These are phyloP conservation scores for Paralagenidium karlingii DNA, from an alignment of 352 stramenopile genomes.

Conservation along the genomic window DNA sequence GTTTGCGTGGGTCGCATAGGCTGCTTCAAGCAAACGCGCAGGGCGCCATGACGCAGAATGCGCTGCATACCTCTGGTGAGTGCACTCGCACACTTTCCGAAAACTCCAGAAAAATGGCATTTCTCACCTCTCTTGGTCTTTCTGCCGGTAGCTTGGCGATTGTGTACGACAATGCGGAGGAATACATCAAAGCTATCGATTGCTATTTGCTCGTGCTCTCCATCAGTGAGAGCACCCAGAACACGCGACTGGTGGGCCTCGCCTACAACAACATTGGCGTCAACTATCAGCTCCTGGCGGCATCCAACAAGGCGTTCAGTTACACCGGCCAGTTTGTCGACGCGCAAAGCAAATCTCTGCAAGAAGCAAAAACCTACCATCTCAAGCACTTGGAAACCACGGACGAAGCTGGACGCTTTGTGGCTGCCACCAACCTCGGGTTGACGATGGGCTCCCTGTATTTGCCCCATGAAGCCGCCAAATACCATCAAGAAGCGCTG, in stretches of 20 bases:
- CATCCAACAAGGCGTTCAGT: slow-evolving; percentile 39
- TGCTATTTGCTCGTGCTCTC: slow-evolving; percentile 77
- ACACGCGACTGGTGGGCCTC: slow-evolving; percentile 59
- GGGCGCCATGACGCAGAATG: slow-evolving; percentile 74
- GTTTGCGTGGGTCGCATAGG: slow-evolving; percentile 8
- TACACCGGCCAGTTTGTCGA: slow-evolving; percentile 71
- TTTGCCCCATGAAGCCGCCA: slow-evolving; percentile 51
- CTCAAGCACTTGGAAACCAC: slow-evolving; percentile 62
- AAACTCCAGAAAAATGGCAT: background rate
- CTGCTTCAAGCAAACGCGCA: slow-evolving; percentile 74
- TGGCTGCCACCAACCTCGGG: slow-evolving; percentile 79
- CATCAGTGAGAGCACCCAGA: slow-evolving; percentile 72
- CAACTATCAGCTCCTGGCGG: slow-evolving; percentile 66
- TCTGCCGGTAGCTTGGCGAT: slow-evolving; percentile 45
- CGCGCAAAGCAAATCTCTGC: slow-evolving; percentile 23
- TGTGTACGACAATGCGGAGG: slow-evolving; percentile 78
- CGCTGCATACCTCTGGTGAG: slow-evolving; percentile 66
- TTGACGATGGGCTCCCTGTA: slow-evolving; percentile 61
- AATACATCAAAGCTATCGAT: slow-evolving; percentile 74
- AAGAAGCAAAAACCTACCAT: slow-evolving; percentile 47
- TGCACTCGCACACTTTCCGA: no score
- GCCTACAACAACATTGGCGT: slow-evolving; percentile 84
- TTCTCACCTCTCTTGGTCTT: background rate
- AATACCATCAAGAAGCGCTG: slow-evolving; percentile 79
- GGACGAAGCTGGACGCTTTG: slow-evolving; percentile 78